A percentile compares a stretch with the other conserved stretches of the same genome.
Evolutionary conservation across 192 early-diverging fungal genomes (phyloP).

Genomic region (Podila verticillata): DNA sequence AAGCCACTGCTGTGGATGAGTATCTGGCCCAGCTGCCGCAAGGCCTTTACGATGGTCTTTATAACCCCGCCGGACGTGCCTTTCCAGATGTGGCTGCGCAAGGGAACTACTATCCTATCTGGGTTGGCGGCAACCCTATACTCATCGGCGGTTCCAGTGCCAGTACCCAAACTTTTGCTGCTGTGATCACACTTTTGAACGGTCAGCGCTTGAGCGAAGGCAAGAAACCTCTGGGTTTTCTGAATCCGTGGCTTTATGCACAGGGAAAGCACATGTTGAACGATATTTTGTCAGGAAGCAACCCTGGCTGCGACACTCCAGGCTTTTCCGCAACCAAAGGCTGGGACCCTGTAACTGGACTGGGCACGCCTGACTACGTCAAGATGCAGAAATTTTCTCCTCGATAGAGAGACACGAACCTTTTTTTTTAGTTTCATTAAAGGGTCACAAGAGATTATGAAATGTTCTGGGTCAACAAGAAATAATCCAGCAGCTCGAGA

Average conservation of each 20-base stretch:
- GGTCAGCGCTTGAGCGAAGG: not conserved
- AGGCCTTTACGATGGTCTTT: not conserved
- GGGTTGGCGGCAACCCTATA: not conserved
- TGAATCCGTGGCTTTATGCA: conserved; percentile 11
- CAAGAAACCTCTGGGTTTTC: conserved; percentile 7
- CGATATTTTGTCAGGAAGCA: conserved; percentile 11
- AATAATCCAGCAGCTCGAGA: no score
- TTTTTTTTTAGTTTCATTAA: no score
- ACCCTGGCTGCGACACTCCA: conserved; percentile 1
- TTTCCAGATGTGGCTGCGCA: conserved; percentile 15
- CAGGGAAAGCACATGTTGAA: not conserved
- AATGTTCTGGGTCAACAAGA: no score
- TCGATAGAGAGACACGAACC: no score
- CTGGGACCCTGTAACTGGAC: conserved; percentile 20
- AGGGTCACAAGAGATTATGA: no score
- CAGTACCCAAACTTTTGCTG: conserved; percentile 7
- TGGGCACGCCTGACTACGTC: conserved; percentile 17
- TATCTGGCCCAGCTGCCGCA: not conserved
- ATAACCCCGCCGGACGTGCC: not conserved
- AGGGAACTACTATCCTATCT: not conserved
- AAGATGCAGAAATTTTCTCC: no score
- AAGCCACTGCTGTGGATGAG: not conserved
- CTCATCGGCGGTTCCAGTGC: not conserved
- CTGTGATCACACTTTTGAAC: conserved; percentile 4
- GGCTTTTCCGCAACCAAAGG: not conserved